Evolutionary conservation across 2,329 filamentous ascomycete genomes (phyloP).

Genomic region (Nannizziopsis arthrosporioides): DNA sequence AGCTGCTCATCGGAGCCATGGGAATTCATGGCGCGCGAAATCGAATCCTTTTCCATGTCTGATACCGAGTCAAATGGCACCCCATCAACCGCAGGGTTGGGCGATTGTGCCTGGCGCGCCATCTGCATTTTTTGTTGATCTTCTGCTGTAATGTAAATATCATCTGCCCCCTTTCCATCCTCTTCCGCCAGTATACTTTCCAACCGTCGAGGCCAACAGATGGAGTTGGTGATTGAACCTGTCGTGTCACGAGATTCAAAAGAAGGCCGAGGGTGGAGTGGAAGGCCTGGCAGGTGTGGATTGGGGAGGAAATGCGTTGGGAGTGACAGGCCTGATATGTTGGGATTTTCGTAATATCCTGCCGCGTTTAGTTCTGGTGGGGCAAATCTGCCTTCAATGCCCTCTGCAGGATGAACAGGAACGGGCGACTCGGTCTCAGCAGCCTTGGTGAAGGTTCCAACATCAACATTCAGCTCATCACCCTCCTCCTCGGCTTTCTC

Average conservation of each 20-base stretch:
- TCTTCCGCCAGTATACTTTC: constrained; percentile 70
- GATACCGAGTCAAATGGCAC: constrained; percentile 6
- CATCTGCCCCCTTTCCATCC: constrained; percentile 23
- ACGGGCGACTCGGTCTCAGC: constrained; percentile 37
- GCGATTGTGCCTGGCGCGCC: constrained; percentile 39
- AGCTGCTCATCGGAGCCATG: constrained; percentile 4
- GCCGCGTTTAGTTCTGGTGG: constrained; percentile 55
- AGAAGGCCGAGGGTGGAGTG: constrained; percentile 49
- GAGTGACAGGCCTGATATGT: constrained; percentile 54
- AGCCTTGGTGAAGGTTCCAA: constrained; percentile 61
- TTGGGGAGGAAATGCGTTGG: constrained; percentile 39
- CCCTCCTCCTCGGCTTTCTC: constrained; percentile 66
- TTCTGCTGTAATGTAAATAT: constrained; percentile 57
- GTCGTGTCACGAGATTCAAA: constrained; percentile 54
- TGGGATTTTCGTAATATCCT: constrained; percentile 57
- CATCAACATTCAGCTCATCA: constrained; percentile 80
- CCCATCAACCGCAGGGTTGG: neutral
- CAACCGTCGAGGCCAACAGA: constrained; percentile 56
- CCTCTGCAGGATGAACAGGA: constrained; percentile 60
- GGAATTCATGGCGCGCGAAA: constrained; percentile 3
- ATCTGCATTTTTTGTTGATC: constrained; percentile 63
- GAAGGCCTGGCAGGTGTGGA: constrained; percentile 36
- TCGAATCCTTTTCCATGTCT: constrained; percentile 6
- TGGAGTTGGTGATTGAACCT: constrained; percentile 46
- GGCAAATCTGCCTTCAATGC: constrained; percentile 67